Evolutionary conservation across 345 rosid species (phyloP).

Genomic region (Ricinus communis): DNA sequence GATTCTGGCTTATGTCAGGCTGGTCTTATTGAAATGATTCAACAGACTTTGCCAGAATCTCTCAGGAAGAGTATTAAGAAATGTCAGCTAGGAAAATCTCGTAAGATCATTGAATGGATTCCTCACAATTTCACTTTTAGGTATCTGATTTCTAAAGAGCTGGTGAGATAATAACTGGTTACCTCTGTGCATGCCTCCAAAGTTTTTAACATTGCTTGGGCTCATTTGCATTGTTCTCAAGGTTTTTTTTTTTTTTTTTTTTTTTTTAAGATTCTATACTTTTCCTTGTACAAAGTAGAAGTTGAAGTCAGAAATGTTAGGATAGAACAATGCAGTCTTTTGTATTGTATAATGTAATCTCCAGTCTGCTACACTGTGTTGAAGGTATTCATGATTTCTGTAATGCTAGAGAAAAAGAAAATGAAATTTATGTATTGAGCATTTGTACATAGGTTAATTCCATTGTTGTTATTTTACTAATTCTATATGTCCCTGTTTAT

Average conservation of each 20-base stretch:
- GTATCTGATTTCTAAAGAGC: conserved; percentile 80
- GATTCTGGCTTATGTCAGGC: conserved; percentile 58
- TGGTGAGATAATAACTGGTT: conserved; percentile 52
- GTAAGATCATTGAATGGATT: conserved; percentile 80
- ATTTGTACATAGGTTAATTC: conserved; percentile 14
- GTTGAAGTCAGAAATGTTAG: conserved; percentile 15
- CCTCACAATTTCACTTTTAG: conserved; percentile 85
- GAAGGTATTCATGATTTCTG: conserved; percentile 14
- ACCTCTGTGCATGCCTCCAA: too few species aligned
- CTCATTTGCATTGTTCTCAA: conserved; percentile 9
- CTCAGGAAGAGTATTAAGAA: conserved; percentile 49
- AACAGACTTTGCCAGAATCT: conserved; percentile 62
- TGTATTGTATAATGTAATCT: conserved; percentile 15
- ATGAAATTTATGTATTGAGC: conserved; percentile 11
- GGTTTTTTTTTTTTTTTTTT: conserved; percentile 1
- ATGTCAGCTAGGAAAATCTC: conserved; percentile 56
- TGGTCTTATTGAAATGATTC: conserved; percentile 65
- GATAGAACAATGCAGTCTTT: conserved; percentile 20
- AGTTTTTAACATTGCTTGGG: background rate
- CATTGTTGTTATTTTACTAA: background rate
- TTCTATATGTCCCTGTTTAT: background rate
- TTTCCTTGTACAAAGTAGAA: conserved; percentile 40
- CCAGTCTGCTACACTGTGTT: conserved; percentile 2
- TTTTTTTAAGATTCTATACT: conserved; percentile 14
- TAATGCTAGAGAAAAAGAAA: conserved; percentile 9